Percentiles rank a stretch among this genome's conserved stretches.
phyloP scores from a whole-genome alignment of 495 filamentous ascomycete genomes.

The Penicillium subrubescens region DNA sequence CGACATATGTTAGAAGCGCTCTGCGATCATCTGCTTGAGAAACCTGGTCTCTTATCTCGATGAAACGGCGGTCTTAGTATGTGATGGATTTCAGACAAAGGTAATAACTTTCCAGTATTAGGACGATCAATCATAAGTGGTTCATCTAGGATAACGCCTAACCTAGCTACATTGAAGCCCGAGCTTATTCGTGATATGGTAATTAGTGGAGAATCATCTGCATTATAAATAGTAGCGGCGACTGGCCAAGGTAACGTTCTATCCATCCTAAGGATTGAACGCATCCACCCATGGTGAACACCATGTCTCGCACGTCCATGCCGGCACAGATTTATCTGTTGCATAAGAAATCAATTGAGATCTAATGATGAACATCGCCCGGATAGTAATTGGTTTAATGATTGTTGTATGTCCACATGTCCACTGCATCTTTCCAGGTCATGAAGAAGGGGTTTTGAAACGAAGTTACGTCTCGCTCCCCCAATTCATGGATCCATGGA shows the following conservation, averaged over 20 bases:
- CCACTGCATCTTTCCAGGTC: slow-evolving; percentile 1
- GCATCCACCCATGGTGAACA: not conserved
- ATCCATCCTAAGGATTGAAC: not conserved
- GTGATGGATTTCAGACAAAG: not conserved
- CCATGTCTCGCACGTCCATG: not conserved
- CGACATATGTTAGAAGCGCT: not conserved
- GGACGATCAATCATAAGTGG: not conserved
- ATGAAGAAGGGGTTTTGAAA: slow-evolving; percentile 1
- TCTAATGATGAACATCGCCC: not conserved
- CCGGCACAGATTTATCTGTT: not conserved
- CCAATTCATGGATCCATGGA: slow-evolving; percentile 1
- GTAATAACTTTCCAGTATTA: not conserved
- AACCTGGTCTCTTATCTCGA: not conserved
- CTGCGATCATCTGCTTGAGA: not conserved
- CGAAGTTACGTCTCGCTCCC: not conserved
- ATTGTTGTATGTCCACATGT: slow-evolving; percentile 3
- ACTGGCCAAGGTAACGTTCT: not conserved
- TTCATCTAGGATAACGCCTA: not conserved
- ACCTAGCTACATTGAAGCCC: not conserved
- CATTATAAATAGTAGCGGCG: not conserved
- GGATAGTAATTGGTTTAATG: not conserved
- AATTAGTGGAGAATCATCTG: not conserved
- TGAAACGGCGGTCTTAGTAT: not conserved
- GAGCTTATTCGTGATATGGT: not conserved
- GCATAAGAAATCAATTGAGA: not conserved